Base-by-base conservation (phyloP, 148 eudicot species). In the Rhododendron ferrugineum region DNA sequence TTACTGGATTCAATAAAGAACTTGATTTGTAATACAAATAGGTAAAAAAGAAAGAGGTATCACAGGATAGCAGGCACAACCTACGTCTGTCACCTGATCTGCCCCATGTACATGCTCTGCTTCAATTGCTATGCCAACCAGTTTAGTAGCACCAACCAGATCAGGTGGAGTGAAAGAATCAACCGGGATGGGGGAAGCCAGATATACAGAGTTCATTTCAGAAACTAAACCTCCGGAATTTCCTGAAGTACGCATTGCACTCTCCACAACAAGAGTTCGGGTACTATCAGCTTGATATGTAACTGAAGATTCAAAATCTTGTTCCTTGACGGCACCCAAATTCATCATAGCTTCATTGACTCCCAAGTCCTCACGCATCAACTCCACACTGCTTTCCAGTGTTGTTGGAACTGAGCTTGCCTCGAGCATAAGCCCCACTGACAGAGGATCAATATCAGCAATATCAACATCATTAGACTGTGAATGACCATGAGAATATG, bases 11-110 rank as follows among this genome's bases (percentile, higher is more conserved):
- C 42, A 30, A n/a, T 79, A 52, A 80, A 26, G 11, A 83, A 30
- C 54, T 75, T 22, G 78, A 50, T 66, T 15, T 11, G 26, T 26
- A 83, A 84, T 4, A 34, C 54, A 36, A 49, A 56, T 28, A 58
- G 9, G 62, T 70, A 70, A 49, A 83, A 68, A 66, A 42, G 36
- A 68, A 16, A 66, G 40, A 75, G 80, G 78, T 54, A 76, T 73
- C 86, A 88, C 86, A 86, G 89, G 89, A 90, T 88, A 86, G 92
- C 83, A 85, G 93, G 94, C 88, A 95, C 94, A 94, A 93, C 98
- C 98, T 97, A 94, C 85, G 88, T 90, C 89, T 84, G 93, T 88
- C 93, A 94, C 98, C 98, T 94, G 96, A 89, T 91, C 94, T 86
- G 89, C 93, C 88, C 85, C 89, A 68, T 82, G 86, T 36, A 22